Conservation (phyloP, 2,329 filamentous ascomycete genomes). For the Alternaria sp. region DNA sequence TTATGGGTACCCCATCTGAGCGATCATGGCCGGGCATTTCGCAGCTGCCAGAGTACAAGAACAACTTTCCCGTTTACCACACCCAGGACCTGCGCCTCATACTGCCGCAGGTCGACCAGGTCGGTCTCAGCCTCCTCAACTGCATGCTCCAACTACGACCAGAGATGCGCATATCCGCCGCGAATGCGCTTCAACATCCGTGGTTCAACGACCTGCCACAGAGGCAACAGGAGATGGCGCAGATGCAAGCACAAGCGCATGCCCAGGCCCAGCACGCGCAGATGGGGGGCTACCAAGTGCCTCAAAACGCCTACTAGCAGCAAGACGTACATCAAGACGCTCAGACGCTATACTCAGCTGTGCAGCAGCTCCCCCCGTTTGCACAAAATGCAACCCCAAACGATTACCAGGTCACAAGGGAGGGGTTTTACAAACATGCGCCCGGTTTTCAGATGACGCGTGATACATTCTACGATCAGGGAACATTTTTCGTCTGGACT, state of each 20-base stretch:
- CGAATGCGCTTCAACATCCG: slow-evolving; percentile 84
- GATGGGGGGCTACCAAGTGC: slow-evolving; percentile 50
- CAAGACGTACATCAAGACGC: neutral
- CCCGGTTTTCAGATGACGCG: neutral
- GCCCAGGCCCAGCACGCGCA: slow-evolving; percentile 50
- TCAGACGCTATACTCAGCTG: neutral
- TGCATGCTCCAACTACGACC: slow-evolving; percentile 92
- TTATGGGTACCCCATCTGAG: slow-evolving; percentile 98
- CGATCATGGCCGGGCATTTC: slow-evolving; percentile 95
- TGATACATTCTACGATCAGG: neutral
- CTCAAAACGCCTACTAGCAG: slow-evolving; percentile 51
- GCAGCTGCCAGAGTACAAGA: slow-evolving; percentile 97
- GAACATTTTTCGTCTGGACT: neutral
- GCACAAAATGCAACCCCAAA: neutral
- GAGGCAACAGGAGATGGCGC: slow-evolving; percentile 53
- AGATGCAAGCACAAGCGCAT: slow-evolving; percentile 45
- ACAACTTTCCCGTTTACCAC: slow-evolving; percentile 90
- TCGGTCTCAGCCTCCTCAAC: slow-evolving; percentile 85
- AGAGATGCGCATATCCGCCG: slow-evolving; percentile 87
- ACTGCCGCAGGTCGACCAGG: slow-evolving; percentile 85
- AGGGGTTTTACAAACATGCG: neutral
- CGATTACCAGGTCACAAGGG: neutral
- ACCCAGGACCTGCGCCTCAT: slow-evolving; percentile 90
- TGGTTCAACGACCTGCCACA: slow-evolving; percentile 85
- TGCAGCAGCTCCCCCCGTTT: neutral